Evolutionary conservation across 805 yeast genomes (phyloP).

Genomic region (Teunomyces kruisii): DNA sequence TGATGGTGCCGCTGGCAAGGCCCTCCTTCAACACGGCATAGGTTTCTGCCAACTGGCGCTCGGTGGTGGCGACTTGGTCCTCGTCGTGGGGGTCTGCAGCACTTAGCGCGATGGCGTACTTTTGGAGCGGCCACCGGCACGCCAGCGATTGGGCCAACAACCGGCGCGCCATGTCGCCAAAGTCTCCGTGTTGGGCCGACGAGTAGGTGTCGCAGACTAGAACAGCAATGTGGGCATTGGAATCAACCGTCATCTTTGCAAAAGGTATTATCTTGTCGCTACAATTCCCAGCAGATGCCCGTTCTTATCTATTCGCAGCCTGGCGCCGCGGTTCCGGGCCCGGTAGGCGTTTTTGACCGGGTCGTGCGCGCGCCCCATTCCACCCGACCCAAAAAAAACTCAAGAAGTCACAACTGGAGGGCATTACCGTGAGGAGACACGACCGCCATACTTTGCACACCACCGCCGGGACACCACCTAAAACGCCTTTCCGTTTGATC

Average conservation of each 20-base stretch:
- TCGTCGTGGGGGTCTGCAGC: no score
- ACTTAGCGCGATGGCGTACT: no score
- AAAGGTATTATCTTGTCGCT: no score
- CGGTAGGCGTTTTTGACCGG: conserved; percentile 1
- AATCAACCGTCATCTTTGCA: conserved; percentile 7
- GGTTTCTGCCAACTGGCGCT: conserved; percentile 10
- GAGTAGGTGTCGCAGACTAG: conserved; percentile 41
- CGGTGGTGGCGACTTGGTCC: no score
- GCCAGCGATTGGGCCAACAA: not conserved
- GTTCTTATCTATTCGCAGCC: not conserved
- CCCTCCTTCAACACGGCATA: conserved; percentile 20
- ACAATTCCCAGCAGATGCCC: no score
- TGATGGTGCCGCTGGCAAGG: conserved; percentile 25
- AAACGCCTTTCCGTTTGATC: not conserved
- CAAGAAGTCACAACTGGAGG: not conserved
- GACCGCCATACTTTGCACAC: not conserved
- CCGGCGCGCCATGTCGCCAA: conserved; percentile 43
- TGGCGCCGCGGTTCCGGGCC: not conserved
- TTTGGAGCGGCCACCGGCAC: conserved; percentile 1
- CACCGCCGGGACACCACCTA: conserved; percentile 1
- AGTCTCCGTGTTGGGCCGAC: conserved; percentile 45
- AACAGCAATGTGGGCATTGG: conserved; percentile 33
- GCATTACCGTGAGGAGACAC: conserved; percentile 4
- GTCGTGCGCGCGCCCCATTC: conserved; percentile 1
- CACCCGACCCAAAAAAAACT: conserved; percentile 1